These are phyloP conservation scores for Buxus sempervirens DNA, from an alignment of 164 flowering plant species.

Conservation along the genomic window DNA sequence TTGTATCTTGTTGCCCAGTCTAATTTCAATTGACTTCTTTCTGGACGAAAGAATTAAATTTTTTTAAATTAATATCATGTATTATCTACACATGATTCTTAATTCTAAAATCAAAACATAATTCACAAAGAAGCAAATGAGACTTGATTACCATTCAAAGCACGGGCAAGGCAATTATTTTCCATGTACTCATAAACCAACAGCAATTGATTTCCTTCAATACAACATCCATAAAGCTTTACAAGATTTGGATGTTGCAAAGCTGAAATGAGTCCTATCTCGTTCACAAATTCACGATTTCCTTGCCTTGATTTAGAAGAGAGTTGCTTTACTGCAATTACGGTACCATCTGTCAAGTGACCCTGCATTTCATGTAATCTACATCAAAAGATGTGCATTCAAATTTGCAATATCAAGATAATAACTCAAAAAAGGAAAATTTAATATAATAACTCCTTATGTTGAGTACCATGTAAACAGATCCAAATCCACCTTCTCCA, in stretches of 20 bases:
- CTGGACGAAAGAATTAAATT: not conserved
- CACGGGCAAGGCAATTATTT: constrained; percentile 24
- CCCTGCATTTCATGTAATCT: constrained; percentile 13
- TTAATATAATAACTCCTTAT: no score
- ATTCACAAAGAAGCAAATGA: not conserved
- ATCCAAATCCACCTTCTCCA: no score
- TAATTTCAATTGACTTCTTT: constrained; percentile 7
- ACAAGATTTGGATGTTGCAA: constrained; percentile 26
- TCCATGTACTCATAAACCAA: constrained; percentile 27
- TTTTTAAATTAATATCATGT: not conserved
- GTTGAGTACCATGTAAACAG: no score
- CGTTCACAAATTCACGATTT: constrained; percentile 26
- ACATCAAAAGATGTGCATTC: no score
- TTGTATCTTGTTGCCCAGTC: constrained; percentile 25
- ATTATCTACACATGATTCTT: no score
- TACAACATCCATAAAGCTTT: constrained; percentile 24
- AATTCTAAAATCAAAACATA: not conserved
- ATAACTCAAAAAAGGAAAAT: no score
- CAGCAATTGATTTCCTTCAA: constrained; percentile 22
- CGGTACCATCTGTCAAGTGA: constrained; percentile 15
- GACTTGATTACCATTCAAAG: constrained; percentile 13
- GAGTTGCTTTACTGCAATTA: constrained; percentile 29
- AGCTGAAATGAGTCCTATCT: constrained; percentile 23
- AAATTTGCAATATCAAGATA: no score
- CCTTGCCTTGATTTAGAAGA: constrained; percentile 24